Percentiles rank a stretch among this genome's conserved stretches.
phyloP scores from a whole-genome alignment of 148 eudicot genomes.

The Chenopodium quinoa region DNA sequence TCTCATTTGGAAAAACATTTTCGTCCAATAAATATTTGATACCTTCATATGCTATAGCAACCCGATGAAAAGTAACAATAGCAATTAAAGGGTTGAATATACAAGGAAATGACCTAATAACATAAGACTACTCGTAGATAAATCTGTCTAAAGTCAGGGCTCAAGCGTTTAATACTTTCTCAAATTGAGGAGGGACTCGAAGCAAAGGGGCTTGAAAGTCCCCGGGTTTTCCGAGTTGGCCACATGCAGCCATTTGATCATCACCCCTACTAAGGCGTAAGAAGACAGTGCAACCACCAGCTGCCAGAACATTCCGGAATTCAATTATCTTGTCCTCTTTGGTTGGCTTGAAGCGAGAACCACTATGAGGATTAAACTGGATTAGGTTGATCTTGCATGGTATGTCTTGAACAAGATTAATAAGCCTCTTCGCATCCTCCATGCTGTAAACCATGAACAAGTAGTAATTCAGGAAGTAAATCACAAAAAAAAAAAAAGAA shows the following conservation, averaged over 20 bases:
- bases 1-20: no score
- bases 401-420: conserved; percentile 75
- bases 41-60: background rate
- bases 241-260: conserved; percentile 98
- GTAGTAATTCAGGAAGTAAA: background rate
- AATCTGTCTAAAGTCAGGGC: background rate
- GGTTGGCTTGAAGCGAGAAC: conserved; percentile 78
- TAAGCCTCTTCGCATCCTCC: conserved; percentile 86
- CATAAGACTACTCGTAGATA: background rate
- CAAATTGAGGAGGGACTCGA: conserved; percentile 54
- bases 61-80: background rate
- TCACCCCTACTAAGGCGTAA: conserved; percentile 85
- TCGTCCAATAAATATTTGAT: no score
- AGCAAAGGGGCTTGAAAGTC: conserved; percentile 76
- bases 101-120: background rate
- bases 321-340: conserved; percentile 70
- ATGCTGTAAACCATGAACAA: conserved; percentile 45
- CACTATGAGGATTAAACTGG: conserved; percentile 85
- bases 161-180: conserved; percentile 24
- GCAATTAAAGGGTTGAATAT: background rate
- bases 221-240: conserved; percentile 88
- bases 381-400: conserved; percentile 99
- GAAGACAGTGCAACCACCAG: conserved; percentile 70
- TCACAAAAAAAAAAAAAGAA: no score
- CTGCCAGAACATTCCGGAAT: conserved; percentile 75